Percentiles rank a stretch among this genome's conserved stretches.
phyloP scores from a whole-genome alignment of 2,329 filamentous ascomycete species.

The Didymella lethalis region DNA sequence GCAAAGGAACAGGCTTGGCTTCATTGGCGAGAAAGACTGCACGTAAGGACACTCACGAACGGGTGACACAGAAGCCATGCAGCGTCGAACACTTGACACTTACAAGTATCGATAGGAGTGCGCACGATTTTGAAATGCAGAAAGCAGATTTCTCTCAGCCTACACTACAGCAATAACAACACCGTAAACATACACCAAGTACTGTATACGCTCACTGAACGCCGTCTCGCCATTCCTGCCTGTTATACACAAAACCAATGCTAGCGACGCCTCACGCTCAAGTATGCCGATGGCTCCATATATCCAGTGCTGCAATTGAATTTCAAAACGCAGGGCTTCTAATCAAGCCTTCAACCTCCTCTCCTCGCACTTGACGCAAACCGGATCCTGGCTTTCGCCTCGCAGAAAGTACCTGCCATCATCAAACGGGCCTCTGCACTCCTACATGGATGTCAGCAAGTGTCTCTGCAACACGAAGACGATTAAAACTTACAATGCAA shows the following conservation, averaged over 20 bases:
- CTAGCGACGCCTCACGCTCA: neutral
- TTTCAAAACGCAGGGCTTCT: no score
- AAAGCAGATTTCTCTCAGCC: no score
- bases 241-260: neutral
- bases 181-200: neutral
- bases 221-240: neutral
- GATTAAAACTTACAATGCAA: constrained; percentile 63
- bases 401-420: constrained; percentile 70
- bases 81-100: no score
- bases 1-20: neutral
- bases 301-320: no score
- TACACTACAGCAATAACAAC: no score
- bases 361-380: constrained; percentile 70
- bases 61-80: no score
- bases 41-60: no score
- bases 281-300: neutral
- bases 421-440: constrained; percentile 67
- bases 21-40: no score
- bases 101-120: no score
- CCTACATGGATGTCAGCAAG: constrained; percentile 50
- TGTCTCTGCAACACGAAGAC: neutral
- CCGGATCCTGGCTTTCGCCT: constrained; percentile 65
- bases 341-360: constrained; percentile 65
- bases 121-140: no score
- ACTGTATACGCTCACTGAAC: neutral